Percentiles rank a stretch among this genome's conserved stretches.
phyloP scores from a whole-genome alignment of 768 basidiomycete species.

The Gymnopilus dilepis region DNA sequence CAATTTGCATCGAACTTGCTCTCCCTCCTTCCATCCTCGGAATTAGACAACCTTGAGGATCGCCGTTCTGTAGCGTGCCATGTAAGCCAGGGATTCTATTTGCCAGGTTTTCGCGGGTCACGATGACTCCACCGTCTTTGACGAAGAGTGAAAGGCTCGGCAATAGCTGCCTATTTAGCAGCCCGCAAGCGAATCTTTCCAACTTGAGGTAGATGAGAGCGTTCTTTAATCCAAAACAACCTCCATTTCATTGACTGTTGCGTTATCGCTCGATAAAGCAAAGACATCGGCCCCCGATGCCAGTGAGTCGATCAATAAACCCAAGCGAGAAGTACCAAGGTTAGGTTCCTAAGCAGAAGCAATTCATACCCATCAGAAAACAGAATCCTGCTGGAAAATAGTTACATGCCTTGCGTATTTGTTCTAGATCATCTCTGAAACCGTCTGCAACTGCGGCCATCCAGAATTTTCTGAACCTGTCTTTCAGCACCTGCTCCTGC shows the following conservation, averaged over 20 bases:
- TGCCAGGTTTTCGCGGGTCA: too few species aligned
- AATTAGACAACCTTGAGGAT: too few species aligned
- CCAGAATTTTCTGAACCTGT: constrained; percentile 84
- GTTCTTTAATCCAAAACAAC: constrained; percentile 57
- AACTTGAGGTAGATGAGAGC: neutral
- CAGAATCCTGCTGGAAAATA: neutral
- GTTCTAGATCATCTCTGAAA: constrained; percentile 84
- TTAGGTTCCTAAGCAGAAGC: constrained; percentile 55
- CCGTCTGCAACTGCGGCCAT: constrained; percentile 83
- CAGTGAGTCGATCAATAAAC: constrained; percentile 81
- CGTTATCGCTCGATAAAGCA: constrained; percentile 41
- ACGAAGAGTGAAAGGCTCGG: too few species aligned
- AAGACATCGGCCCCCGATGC: constrained; percentile 82
- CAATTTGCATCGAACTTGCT: too few species aligned
- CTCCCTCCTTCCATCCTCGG: too few species aligned
- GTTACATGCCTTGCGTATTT: constrained; percentile 72
- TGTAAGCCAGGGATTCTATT: too few species aligned
- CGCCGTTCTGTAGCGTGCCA: too few species aligned
- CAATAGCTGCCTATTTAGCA: too few species aligned
- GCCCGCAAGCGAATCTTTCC: too few species aligned
- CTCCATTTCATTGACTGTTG: constrained; percentile 70
- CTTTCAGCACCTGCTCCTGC: constrained; percentile 61
- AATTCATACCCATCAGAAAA: neutral
- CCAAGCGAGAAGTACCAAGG: constrained; percentile 68
- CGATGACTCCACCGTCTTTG: too few species aligned